phyloP scores from a whole-genome alignment of 768 basidiomycete species.

The Collybia sordida region DNA sequence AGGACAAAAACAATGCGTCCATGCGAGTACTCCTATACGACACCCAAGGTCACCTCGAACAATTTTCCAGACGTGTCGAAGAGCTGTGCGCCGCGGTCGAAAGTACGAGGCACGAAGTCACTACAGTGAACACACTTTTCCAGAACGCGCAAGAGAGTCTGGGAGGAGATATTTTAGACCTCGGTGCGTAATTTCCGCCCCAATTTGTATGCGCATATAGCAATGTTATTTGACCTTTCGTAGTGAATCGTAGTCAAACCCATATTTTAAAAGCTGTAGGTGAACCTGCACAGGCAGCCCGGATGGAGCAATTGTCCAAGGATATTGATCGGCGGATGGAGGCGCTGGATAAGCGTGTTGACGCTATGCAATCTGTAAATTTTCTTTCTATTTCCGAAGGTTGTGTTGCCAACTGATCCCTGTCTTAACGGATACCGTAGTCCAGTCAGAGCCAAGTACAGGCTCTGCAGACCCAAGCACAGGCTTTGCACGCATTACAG shows the following conservation, averaged over 20 bases:
- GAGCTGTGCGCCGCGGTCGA: constrained; percentile 50
- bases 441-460: constrained; percentile 47
- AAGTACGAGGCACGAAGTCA: constrained; percentile 52
- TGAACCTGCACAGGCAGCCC: constrained; percentile 47
- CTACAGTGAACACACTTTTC: constrained; percentile 53
- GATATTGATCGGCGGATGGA: constrained; percentile 42
- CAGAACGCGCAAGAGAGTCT: constrained; percentile 59
- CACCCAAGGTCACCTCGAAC: constrained; percentile 70
- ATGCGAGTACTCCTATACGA: constrained; percentile 74
- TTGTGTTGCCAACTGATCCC: constrained; percentile 2
- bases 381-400: no score
- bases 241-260: constrained; percentile 65
- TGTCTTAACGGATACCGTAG: constrained; percentile 19
- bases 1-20: constrained; percentile 68
- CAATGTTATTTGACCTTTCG: constrained; percentile 1
- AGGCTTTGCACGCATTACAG: constrained; percentile 58
- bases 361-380: constrained; percentile 52
- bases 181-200: constrained; percentile 39
- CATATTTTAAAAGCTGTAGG: constrained; percentile 61
- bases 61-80: constrained; percentile 58
- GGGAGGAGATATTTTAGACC: constrained; percentile 51
- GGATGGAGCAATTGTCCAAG: constrained; percentile 39
- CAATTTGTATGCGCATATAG: constrained; percentile 12
- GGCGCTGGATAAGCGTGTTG: constrained; percentile 52
- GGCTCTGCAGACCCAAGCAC: constrained; percentile 51